Percentiles rank a stretch among this genome's conserved stretches.
These are phyloP conservation scores for Talaromyces thailandensis DNA, from an alignment of 495 filamentous ascomycete species.

Conservation along the genomic window DNA sequence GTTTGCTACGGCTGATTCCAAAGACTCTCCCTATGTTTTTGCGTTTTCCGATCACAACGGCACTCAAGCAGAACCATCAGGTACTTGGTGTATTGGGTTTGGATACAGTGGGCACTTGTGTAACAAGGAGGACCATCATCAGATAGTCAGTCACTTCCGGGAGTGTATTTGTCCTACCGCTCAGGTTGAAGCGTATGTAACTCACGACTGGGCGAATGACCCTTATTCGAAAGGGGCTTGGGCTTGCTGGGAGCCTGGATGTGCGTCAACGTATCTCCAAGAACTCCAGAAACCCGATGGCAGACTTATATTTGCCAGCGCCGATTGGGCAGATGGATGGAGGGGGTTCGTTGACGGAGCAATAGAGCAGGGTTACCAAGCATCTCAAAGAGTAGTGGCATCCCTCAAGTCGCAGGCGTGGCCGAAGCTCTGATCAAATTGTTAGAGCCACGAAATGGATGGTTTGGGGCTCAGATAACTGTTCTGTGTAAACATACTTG, in stretches of 20 bases:
- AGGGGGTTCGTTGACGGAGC: neutral
- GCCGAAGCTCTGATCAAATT: too few species aligned
- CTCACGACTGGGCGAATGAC: constrained; percentile 24
- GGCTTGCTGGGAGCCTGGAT: constrained; percentile 14
- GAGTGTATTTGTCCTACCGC: neutral
- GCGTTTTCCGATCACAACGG: constrained; percentile 10
- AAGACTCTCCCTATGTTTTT: neutral
- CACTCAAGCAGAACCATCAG: constrained; percentile 10
- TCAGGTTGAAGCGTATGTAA: constrained; percentile 9
- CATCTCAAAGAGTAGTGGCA: too few species aligned
- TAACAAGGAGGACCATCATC: constrained; percentile 7
- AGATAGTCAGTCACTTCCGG: constrained; percentile 7
- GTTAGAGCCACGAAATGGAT: too few species aligned
- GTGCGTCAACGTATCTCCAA: constrained; percentile 11
- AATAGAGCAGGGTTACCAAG: neutral
- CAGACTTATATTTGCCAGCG: constrained; percentile 18
- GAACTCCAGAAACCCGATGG: constrained; percentile 15
- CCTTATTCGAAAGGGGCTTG: constrained; percentile 17
- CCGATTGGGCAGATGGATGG: constrained; percentile 13
- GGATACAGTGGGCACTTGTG: constrained; percentile 12
- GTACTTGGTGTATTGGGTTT: constrained; percentile 16
- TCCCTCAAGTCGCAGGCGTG: too few species aligned
- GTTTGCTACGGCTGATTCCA: neutral
- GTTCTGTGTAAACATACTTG: too few species aligned
- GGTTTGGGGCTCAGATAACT: too few species aligned